Conservation (phyloP, 805 yeast genomes). For the Lipomyces japonicus region DNA sequence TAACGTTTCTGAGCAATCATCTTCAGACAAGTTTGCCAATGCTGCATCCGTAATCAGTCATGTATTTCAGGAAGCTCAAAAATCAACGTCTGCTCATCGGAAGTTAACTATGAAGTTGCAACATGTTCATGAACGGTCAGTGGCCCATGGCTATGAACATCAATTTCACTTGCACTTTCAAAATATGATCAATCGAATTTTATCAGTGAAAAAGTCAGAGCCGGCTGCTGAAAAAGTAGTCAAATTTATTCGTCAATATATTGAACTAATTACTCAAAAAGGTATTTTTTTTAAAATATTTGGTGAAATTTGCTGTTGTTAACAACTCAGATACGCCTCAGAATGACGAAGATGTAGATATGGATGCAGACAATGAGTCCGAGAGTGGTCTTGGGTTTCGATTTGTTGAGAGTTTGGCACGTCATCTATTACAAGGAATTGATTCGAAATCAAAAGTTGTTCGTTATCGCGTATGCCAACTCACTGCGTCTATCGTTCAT, state of each 20-base stretch:
- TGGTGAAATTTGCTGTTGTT: neutral
- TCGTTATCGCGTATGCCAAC: constrained; percentile 73
- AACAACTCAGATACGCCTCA: neutral
- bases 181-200: constrained; percentile 57
- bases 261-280: constrained; percentile 44
- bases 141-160: constrained; percentile 42
- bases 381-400: constrained; percentile 45
- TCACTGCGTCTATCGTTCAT: constrained; percentile 66
- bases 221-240: constrained; percentile 71
- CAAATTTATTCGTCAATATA: constrained; percentile 59
- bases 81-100: constrained; percentile 68
- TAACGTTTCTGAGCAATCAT: too few relatives aligned
- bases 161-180: constrained; percentile 57
- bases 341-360: constrained; percentile 31
- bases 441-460: constrained; percentile 74
- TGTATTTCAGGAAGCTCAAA: constrained; percentile 77
- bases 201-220: constrained; percentile 67
- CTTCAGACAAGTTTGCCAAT: too few relatives aligned
- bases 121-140: constrained; percentile 55
- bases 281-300: constrained; percentile 4
- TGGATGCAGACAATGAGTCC: constrained; percentile 35
- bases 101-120: constrained; percentile 64
- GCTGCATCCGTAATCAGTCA: constrained; percentile 40
- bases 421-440: constrained; percentile 71
- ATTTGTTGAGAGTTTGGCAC: constrained; percentile 58